Evolutionary conservation across 1,284 basidiomycete genomes (phyloP).

Genomic region (Volvariella surrecta): DNA sequence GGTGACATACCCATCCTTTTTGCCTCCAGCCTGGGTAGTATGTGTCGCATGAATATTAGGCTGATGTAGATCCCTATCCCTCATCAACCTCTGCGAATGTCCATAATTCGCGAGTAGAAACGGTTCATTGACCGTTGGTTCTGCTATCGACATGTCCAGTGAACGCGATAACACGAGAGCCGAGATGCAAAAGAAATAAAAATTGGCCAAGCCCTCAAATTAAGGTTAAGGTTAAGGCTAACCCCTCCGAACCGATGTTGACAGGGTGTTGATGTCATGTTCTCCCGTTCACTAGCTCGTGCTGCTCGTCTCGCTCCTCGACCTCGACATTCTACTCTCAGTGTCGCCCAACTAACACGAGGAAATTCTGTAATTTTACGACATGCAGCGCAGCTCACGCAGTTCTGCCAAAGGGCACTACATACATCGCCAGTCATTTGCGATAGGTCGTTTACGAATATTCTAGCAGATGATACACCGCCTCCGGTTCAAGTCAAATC

Average conservation of each 20-base stretch:
- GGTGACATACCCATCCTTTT: constrained; percentile 47
- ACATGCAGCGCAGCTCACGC: no score
- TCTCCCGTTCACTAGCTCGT: not conserved
- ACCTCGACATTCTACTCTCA: no score
- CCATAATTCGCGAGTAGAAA: constrained; percentile 48
- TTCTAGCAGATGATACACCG: constrained; percentile 60
- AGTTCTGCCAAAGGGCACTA: no score
- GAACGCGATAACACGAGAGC: not conserved
- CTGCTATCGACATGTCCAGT: not conserved
- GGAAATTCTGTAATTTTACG: no score
- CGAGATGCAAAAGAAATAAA: not conserved
- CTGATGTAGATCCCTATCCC: constrained; percentile 14
- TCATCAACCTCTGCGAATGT: constrained; percentile 14
- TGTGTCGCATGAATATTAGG: constrained; percentile 33
- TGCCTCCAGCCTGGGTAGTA: constrained; percentile 23
- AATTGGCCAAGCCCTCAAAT: not conserved
- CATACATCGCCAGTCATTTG: not conserved
- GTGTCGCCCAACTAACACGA: not conserved
- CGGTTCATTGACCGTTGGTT: constrained; percentile 44
- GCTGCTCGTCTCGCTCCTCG: not conserved
- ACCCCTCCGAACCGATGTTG: not conserved
- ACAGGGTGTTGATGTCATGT: not conserved
- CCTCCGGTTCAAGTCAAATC: constrained; percentile 66
- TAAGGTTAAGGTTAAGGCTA: constrained; percentile 6
- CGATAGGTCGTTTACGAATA: constrained; percentile 40